Percentiles rank a stretch among this genome's conserved stretches.
These are phyloP conservation scores for Xylaria curta DNA, from an alignment of 495 filamentous ascomycete species.

Conservation along the genomic window DNA sequence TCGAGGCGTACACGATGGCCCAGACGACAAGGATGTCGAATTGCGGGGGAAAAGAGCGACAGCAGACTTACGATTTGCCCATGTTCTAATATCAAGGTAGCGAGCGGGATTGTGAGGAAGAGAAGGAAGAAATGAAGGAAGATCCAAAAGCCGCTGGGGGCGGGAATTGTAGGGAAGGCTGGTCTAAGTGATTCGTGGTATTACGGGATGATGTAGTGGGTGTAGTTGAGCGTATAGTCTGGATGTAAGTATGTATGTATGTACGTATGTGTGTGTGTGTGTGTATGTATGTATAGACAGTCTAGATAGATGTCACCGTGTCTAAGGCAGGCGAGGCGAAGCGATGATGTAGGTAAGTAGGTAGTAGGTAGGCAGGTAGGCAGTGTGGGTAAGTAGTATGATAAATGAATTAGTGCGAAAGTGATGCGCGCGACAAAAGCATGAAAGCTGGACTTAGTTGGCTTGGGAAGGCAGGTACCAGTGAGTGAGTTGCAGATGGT, in stretches of 20 bases:
- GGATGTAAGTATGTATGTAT: background rate
- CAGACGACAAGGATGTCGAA: background rate
- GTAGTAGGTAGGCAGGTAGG: background rate
- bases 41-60: constrained; percentile 19
- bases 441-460: background rate
- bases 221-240: background rate
- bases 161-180: background rate
- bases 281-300: background rate
- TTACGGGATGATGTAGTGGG: background rate
- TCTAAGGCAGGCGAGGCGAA: constrained; percentile 9
- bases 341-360: constrained; percentile 4
- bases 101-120: constrained; percentile 3
- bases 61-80: constrained; percentile 55
- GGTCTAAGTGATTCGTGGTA: background rate
- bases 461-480: constrained; percentile 4
- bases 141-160: background rate
- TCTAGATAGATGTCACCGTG: background rate
- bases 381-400: background rate
- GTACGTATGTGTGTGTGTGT: background rate
- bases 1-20: constrained; percentile 12
- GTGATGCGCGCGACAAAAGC: constrained; percentile 11
- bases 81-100: constrained; percentile 38
- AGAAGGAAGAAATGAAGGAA: background rate
- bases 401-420: background rate
- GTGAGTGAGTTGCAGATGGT: too few relatives aligned